Conservation (phyloP, 2,329 filamentous ascomycete species). For the Venturia pyrina region DNA sequence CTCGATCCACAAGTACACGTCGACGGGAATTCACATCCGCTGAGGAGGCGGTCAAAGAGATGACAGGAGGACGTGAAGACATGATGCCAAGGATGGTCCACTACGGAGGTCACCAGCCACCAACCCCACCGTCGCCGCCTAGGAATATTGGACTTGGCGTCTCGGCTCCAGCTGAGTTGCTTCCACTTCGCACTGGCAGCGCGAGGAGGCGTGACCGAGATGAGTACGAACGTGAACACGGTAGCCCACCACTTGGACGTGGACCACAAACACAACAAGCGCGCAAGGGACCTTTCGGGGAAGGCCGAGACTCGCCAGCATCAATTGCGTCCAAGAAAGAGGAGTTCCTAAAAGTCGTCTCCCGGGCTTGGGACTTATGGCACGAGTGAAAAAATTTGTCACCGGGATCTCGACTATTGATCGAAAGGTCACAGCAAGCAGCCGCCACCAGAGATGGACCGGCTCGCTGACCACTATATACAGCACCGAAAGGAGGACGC, state of each 20-base stretch:
- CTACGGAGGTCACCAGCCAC: constrained; percentile 88
- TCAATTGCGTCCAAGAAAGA: constrained; percentile 80
- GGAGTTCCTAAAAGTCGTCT: constrained; percentile 78
- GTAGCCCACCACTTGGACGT: constrained; percentile 71
- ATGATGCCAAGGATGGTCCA: constrained; percentile 88
- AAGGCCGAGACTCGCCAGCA: constrained; percentile 77
- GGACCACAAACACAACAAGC: constrained; percentile 41
- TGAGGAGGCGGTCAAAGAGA: constrained; percentile 84
- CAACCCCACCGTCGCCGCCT: constrained; percentile 80
- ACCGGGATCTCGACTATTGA: background rate
- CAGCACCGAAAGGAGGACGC: background rate
- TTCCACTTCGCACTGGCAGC: constrained; percentile 31
- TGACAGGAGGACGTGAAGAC: constrained; percentile 86
- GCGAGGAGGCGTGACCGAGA: constrained; percentile 68
- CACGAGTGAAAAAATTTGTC: constrained; percentile 54
- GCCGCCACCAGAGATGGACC: background rate
- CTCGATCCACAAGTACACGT: constrained; percentile 45
- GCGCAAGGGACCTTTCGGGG: constrained; percentile 56
- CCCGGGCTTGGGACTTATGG: constrained; percentile 91
- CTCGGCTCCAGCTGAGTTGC: background rate
- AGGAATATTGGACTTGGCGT: constrained; percentile 17
- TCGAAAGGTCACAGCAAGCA: background rate
- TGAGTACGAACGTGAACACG: constrained; percentile 84
- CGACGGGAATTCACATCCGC: constrained; percentile 87
- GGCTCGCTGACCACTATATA: background rate